Conservation (phyloP, 1,139 yeast species). For the Wickerhamiella pararugosa region DNA sequence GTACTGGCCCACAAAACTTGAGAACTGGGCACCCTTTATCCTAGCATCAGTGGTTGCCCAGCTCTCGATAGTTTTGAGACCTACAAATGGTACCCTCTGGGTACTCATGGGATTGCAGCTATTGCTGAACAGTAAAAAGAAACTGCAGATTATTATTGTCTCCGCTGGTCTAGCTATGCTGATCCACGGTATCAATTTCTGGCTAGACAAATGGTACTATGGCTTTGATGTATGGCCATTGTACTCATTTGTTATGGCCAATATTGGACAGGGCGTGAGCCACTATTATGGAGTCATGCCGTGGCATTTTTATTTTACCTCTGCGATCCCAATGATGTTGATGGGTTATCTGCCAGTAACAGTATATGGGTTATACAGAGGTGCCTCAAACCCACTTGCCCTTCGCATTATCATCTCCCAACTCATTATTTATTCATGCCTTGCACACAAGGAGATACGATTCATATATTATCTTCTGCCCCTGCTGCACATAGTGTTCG, state of each 20-base stretch:
- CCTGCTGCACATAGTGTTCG: slow-evolving; percentile 30
- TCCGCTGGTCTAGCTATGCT: slow-evolving; percentile 19
- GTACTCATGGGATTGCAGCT: slow-evolving; percentile 35
- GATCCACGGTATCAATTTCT: slow-evolving; percentile 27
- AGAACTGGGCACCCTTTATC: background rate
- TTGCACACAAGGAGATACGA: slow-evolving; percentile 80
- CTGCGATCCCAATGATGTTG: slow-evolving; percentile 65
- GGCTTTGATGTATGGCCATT: slow-evolving; percentile 44
- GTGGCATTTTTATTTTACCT: slow-evolving; percentile 70
- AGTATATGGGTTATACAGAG: slow-evolving; percentile 27
- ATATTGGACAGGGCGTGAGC: slow-evolving; percentile 56
- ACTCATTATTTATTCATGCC: slow-evolving; percentile 40
- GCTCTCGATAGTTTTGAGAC: slow-evolving; percentile 43
- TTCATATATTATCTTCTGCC: slow-evolving; percentile 86
- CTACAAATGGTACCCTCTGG: slow-evolving; percentile 77
- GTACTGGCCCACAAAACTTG: slow-evolving; percentile 52
- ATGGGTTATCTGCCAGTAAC: slow-evolving; percentile 54
- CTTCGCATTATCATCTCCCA: slow-evolving; percentile 29
- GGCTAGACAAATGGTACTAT: slow-evolving; percentile 49
- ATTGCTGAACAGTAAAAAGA: background rate
- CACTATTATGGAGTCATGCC: slow-evolving; percentile 77
- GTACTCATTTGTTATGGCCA: slow-evolving; percentile 57
- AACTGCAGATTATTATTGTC: slow-evolving; percentile 8
- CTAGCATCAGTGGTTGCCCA: slow-evolving; percentile 33
- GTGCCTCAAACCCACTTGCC: slow-evolving; percentile 17